Base-by-base conservation (phyloP, 345 rosid species). In the Firmiana major region DNA sequence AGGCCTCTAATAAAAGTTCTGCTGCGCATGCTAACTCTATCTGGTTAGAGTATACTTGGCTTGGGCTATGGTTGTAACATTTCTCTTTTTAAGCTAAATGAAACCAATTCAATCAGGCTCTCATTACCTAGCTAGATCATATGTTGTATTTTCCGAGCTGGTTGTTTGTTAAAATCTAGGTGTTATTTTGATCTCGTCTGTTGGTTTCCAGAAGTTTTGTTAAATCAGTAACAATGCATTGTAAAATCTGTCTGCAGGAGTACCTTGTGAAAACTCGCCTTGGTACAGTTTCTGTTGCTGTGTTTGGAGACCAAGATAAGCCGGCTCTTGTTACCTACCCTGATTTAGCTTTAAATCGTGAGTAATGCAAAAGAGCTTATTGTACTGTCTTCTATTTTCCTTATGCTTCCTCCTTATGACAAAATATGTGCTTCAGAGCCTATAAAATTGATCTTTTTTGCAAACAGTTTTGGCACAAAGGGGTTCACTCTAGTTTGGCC, bases 241-340 rank as follows among this genome's bases (percentile, higher is more conserved):
- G 70, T 67, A 17, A 57, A 59, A 31, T 79, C 65, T n/a, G 49
- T 79, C 36, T 76, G 85, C 88, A 92, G 98, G 98, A 92, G 79
- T 87, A 89, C 79, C 77, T 88, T 43, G 78, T 94, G 51, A 88
- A 82, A 83, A 92, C 97, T 81, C 81, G 77, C 63, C 71, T 51
- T 76, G 98, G 98, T 36, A 77, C 80, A 0, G 84, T 94, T 43
- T 92, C 90, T 59, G 98, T 94, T 83, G 81, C 97, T 19, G 96
- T 94, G 75, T 88, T 83, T 76, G 98, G 98, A 75, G 97, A 94
- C 81, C 92, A 84, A 59, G 98, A 94, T 84, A 94, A 94, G 90
- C 97, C 97, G 21, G 98, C 97, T 75, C 93, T 94, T 59, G 77
- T 94, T 58, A 92, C 98, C 6, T 94, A 90, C 83, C 98, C 98